Conservation (phyloP, 441 rosid genomes). For the Francoa sonchifolia region DNA sequence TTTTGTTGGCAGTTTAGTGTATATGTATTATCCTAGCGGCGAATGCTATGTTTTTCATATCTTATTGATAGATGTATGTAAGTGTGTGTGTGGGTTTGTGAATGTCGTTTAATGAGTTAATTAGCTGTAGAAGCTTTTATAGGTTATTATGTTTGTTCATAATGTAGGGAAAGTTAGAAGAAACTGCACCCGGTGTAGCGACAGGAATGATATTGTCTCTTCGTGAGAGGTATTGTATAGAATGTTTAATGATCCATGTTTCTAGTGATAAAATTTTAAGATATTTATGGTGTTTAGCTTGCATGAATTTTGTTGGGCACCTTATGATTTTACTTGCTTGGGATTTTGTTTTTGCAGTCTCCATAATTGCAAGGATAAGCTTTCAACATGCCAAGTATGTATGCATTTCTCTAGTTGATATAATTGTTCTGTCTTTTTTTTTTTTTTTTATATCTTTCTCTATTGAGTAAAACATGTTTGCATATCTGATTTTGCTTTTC, state of each 20-base stretch:
- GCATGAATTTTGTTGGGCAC: not conserved
- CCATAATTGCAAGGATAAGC: constrained; percentile 59
- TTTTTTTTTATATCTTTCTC: not conserved
- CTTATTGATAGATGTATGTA: not conserved
- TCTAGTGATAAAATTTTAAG: not conserved
- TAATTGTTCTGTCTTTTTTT: not conserved
- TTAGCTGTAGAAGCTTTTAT: not conserved
- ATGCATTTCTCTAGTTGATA: constrained; percentile 5
- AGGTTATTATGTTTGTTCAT: constrained; percentile 1
- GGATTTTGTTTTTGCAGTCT: constrained; percentile 51
- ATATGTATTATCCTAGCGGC: too few species aligned
- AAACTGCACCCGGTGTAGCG: constrained; percentile 70
- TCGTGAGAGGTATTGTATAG: constrained; percentile 58
- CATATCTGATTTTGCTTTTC: not conserved
- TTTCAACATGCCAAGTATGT: constrained; percentile 68
- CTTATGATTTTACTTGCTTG: not conserved
- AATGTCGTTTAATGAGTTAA: not conserved
- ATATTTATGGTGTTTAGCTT: not conserved
- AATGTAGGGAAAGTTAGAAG: constrained; percentile 54
- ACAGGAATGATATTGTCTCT: constrained; percentile 83
- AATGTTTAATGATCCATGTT: too few species aligned
- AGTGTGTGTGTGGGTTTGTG: not conserved
- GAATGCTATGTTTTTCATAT: too few species aligned
- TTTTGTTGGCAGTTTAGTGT: not conserved
- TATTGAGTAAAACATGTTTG: not conserved